A percentile compares a stretch with the other conserved stretches of the same genome.
phyloP scores from a whole-genome alignment of 2,329 filamentous ascomycete genomes.

The Pseudogymnoascus sp. region DNA sequence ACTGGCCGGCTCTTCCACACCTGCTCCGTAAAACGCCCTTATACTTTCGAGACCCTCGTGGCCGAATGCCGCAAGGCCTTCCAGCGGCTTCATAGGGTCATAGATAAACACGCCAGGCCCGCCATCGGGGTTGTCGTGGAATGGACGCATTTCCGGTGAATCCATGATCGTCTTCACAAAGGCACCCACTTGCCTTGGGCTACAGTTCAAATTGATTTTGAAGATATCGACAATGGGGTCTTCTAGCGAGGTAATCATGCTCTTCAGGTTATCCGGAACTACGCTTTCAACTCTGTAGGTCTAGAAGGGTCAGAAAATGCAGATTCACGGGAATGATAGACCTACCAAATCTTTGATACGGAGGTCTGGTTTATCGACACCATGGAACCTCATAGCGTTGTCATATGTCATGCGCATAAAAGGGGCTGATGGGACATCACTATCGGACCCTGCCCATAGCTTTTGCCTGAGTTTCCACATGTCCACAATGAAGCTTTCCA shows the following conservation, averaged over 20 bases:
- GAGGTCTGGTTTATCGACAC: conserved; percentile 87
- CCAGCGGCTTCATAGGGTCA: conserved; percentile 64
- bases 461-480: conserved; percentile 11
- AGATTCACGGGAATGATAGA: not conserved
- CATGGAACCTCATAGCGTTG: conserved; percentile 70
- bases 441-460: not conserved
- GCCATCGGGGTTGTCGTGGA: conserved; percentile 65
- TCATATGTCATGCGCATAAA: conserved; percentile 53
- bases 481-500: conserved; percentile 23
- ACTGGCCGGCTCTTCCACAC: not conserved
- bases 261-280: conserved; percentile 54
- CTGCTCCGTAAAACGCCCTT: not conserved
- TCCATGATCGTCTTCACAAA: conserved; percentile 69
- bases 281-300: conserved; percentile 59
- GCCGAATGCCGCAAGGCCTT: conserved; percentile 70
- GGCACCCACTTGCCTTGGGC: conserved; percentile 44
- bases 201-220: conserved; percentile 51
- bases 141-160: conserved; percentile 45
- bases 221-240: conserved; percentile 69
- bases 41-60: conserved; percentile 57
- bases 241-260: conserved; percentile 62
- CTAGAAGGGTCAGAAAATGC: conserved; percentile 34
- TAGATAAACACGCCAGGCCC: conserved; percentile 71
- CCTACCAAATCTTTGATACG: conserved; percentile 60
- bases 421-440: conserved; percentile 1